These are phyloP conservation scores for Mycosphaerella sp. DNA, from an alignment of 2,329 filamentous ascomycete genomes.

Conservation along the genomic window DNA sequence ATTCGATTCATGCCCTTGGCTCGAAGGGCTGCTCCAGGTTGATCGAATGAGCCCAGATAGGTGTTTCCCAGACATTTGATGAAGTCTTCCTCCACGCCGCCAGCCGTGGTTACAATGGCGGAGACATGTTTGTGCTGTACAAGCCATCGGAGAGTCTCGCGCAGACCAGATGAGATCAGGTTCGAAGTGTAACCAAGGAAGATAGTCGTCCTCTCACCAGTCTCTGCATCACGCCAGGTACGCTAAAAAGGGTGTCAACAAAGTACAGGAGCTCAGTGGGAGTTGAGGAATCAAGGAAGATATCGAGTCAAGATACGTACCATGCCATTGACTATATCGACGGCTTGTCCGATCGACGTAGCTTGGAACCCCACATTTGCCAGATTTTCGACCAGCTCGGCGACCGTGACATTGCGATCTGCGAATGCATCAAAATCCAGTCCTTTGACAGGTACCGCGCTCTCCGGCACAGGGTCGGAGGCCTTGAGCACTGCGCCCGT, in stretches of 20 bases:
- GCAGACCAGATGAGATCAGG: slow-evolving; percentile 88
- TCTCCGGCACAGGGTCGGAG: slow-evolving; percentile 73
- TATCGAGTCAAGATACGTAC: slow-evolving; percentile 44
- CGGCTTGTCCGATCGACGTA: slow-evolving; percentile 74
- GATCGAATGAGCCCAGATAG: slow-evolving; percentile 81
- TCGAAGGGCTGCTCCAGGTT: slow-evolving; percentile 69
- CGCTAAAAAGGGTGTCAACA: slow-evolving; percentile 46
- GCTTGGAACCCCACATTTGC: slow-evolving; percentile 80
- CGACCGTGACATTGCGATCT: slow-evolving; percentile 69
- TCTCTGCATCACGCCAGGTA: slow-evolving; percentile 73
- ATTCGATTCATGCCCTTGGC: slow-evolving; percentile 88
- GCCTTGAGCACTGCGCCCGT: slow-evolving; percentile 78
- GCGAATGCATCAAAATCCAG: slow-evolving; percentile 85
- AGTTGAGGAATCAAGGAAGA: slow-evolving; percentile 2
- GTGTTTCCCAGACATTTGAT: slow-evolving; percentile 97
- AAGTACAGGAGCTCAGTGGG: slow-evolving; percentile 5
- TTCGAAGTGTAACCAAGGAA: slow-evolving; percentile 98
- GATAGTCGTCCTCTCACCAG: slow-evolving; percentile 75
- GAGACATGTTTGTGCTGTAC: slow-evolving; percentile 90
- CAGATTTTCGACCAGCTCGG: slow-evolving; percentile 77
- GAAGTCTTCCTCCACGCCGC: slow-evolving; percentile 92
- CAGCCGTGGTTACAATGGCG: slow-evolving; percentile 89
- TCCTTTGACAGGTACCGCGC: slow-evolving; percentile 75
- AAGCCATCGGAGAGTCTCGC: slow-evolving; percentile 85
- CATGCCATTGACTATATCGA: slow-evolving; percentile 93